Evolutionary conservation across 139 green algal species (phyloP).

Genomic region (Tetraselmis striata): DNA sequence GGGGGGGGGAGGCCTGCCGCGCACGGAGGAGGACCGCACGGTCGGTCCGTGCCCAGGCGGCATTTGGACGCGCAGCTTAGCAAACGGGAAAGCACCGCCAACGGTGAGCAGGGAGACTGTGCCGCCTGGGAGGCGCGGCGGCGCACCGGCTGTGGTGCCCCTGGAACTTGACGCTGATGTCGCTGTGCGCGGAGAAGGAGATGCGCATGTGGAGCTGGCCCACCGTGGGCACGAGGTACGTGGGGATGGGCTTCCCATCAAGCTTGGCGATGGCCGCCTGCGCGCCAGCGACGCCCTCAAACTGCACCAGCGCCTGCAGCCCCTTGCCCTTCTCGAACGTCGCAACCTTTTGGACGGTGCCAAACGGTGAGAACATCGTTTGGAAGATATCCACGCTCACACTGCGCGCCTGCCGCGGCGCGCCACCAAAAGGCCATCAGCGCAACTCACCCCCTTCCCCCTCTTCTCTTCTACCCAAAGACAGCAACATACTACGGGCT

Average conservation of each 20-base stretch:
- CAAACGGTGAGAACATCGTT: conserved; percentile 54
- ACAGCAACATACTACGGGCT: no score
- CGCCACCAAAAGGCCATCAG: no score
- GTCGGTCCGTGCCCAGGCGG: no score
- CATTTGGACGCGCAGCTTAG: no score
- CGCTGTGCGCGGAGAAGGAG: conserved; percentile 46
- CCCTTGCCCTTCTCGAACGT: conserved; percentile 52
- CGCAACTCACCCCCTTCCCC: no score
- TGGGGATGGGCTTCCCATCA: conserved; percentile 34
- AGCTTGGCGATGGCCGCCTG: conserved; percentile 25
- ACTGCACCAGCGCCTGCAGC: conserved; percentile 55
- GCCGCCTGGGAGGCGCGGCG: no score
- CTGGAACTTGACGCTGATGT: conserved; percentile 56
- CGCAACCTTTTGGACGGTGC: conserved; percentile 58
- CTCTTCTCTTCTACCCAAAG: no score
- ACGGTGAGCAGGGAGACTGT: no score
- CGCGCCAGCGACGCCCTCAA: conserved; percentile 28
- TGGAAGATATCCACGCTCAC: conserved; percentile 42
- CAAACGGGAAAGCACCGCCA: no score
- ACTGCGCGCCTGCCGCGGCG: background rate
- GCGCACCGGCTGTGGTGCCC: conserved; percentile 44
- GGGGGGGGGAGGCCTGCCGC: no score
- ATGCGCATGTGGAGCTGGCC: conserved; percentile 43
- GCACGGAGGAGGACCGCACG: no score
- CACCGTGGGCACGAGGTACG: conserved; percentile 33